Evolutionary conservation across 1,139 yeast species (phyloP), one percentile per base, ranked within the genome.

Genomic region (Kodamaea sp.): DNA sequence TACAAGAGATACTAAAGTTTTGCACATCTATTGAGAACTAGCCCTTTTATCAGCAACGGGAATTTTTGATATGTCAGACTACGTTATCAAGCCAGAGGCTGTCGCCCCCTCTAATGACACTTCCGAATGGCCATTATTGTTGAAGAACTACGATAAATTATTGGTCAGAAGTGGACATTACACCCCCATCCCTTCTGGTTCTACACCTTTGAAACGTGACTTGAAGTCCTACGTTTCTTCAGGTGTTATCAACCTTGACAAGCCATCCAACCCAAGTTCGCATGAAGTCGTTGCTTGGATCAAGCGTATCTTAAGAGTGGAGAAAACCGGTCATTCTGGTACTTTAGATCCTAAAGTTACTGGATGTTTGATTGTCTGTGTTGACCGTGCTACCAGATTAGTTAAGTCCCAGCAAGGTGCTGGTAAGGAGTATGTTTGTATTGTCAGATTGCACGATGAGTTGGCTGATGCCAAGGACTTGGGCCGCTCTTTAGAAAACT

Each of bases 261-360:
- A 92, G 69, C 98, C 98, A 51, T 85, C 96, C 23, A 92, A 92
- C 66, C 98, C 98, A 50, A 86, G 96, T 34, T 87, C 96, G 37
- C 97, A 90, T 70, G 97, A 92, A 71, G 98, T 92, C 59, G 98
- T 92, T 52, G 98, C 98, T 23, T 92, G 98, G 98, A 83, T 92
- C 57, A 92, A 92, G 73, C 79, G 97, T 66, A 92, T 92, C 53
- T 75, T 92, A 57, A 82, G 97, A 64, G 84, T 83, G 43, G 97
- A 92, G 66, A 92, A 92, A 68, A 92, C 98, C 42, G 98, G 98
- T 70, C 98, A 92, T 70, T 87, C 96, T 38, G 98, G 98, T 71
- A 92, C 98, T 46, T 78, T 92, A 63, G 98, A 92, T 75, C 98
- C 98, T 47, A 92, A 92, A 69, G 98, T 92, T 56, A 92, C 98